Conservation (phyloP, 1,139 yeast genomes). For the Taphrina populina region DNA sequence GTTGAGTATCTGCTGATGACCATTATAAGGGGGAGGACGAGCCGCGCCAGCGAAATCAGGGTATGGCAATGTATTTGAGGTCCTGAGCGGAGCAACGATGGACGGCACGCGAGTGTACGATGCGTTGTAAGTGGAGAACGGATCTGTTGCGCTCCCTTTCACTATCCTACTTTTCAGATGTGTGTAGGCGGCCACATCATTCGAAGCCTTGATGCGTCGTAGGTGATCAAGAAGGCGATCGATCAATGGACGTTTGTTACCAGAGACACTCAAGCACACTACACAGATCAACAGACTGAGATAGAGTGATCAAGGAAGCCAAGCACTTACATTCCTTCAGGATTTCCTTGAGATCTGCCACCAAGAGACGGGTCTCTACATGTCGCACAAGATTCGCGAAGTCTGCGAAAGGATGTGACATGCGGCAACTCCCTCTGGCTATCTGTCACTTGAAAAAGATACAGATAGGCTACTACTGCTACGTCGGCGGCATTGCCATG, state of each 20-base stretch:
- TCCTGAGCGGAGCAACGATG: not conserved
- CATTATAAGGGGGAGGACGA: not conserved
- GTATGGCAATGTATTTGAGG: conserved; percentile 4
- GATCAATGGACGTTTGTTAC: conserved; percentile 28
- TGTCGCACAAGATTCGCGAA: conserved; percentile 13
- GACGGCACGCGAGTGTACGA: not conserved
- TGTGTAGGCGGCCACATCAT: conserved; percentile 29
- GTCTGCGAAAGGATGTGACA: conserved; percentile 29
- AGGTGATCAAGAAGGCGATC: conserved; percentile 28
- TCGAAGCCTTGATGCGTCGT: conserved; percentile 8
- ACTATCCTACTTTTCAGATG: conserved; percentile 22
- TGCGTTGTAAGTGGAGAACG: not conserved
- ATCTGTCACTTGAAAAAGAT: too few species aligned
- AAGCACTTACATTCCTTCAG: conserved; percentile 20
- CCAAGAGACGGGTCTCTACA: conserved; percentile 32
- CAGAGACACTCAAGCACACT: conserved; percentile 16
- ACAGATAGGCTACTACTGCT: too few species aligned
- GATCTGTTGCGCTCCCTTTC: conserved; percentile 7
- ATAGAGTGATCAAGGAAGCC: too few species aligned
- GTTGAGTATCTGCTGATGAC: conserved; percentile 4
- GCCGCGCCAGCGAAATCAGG: not conserved
- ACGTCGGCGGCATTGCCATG: too few species aligned
- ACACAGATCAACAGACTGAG: not conserved
- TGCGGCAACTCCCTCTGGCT: too few species aligned
- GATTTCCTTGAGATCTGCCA: conserved; percentile 31